These are phyloP conservation scores for Pseudogymnoascus sp. DNA, from an alignment of 2,329 filamentous ascomycete species.

Conservation along the genomic window DNA sequence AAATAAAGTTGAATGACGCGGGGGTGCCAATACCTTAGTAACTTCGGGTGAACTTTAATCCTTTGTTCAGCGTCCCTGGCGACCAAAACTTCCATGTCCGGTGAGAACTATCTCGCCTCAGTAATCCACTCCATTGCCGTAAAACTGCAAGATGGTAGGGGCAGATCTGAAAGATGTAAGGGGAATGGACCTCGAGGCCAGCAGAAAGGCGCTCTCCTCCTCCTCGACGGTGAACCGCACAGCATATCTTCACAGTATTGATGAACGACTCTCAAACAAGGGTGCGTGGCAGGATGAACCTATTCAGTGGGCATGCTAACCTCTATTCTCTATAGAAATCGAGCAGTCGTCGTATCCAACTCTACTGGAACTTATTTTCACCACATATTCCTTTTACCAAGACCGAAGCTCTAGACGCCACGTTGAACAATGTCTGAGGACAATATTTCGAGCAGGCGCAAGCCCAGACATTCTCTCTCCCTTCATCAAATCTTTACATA, in stretches of 20 bases:
- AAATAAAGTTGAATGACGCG: conserved; percentile 8
- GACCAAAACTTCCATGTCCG: conserved; percentile 2
- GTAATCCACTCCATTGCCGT: conserved; percentile 1
- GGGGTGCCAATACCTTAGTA: conserved; percentile 7
- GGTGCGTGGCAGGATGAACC: conserved; percentile 34
- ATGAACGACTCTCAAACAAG: conserved; percentile 48
- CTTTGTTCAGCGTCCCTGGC: conserved; percentile 1
- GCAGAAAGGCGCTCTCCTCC: conserved; percentile 46
- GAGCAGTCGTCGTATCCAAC: conserved; percentile 36
- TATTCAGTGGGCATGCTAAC: conserved; percentile 15
- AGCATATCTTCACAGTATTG: conserved; percentile 45
- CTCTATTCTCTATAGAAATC: conserved; percentile 26
- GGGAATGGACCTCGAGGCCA: conserved; percentile 46
- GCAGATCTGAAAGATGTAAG: conserved; percentile 36
- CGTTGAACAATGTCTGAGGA: conserved; percentile 69
- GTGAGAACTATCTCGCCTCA: neutral
- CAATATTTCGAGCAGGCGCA: conserved; percentile 52
- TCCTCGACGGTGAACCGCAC: conserved; percentile 54
- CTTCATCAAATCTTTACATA: conserved; percentile 59
- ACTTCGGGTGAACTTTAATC: conserved; percentile 7
- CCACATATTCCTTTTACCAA: conserved; percentile 78
- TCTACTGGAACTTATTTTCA: conserved; percentile 69
- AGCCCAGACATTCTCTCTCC: conserved; percentile 52
- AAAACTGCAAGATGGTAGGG: conserved; percentile 38
- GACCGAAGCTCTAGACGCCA: conserved; percentile 78